Conservation (phyloP, 176 grass and related monocot species). For the Ampelocalamus luodianensis region DNA sequence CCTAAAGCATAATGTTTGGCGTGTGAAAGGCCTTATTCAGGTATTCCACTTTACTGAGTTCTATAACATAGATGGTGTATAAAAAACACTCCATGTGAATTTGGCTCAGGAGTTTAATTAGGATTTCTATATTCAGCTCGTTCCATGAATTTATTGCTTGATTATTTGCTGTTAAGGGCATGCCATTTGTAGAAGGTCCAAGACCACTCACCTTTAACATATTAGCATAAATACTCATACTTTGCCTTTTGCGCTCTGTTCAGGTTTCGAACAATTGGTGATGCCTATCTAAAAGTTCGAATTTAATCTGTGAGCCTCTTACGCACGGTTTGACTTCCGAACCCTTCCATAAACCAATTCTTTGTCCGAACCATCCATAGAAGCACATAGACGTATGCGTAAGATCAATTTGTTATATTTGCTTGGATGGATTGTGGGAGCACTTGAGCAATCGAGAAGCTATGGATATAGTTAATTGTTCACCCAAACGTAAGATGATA, state of each 20-base stretch:
- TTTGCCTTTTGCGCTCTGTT: neutral
- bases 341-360: constrained; percentile 53
- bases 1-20: constrained; percentile 80
- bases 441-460: constrained; percentile 56
- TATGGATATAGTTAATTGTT: constrained; percentile 46
- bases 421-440: constrained; percentile 65
- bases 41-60: constrained; percentile 28
- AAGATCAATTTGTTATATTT: constrained; percentile 69
- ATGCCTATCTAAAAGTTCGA: constrained; percentile 63
- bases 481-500: constrained; percentile 45
- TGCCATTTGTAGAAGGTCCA: neutral
- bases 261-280: constrained; percentile 65
- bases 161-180: neutral
- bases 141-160: neutral
- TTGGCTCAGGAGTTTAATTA: neutral
- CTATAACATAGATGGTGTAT: neutral
- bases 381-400: constrained; percentile 31
- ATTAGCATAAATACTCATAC: constrained; percentile 21
- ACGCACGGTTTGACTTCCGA: constrained; percentile 36
- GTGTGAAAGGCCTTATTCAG: constrained; percentile 84
- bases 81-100: neutral
- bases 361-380: constrained; percentile 56
- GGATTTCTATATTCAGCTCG: neutral
- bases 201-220: neutral
- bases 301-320: constrained; percentile 53